A percentile compares a stretch with the other conserved stretches of the same genome.
Conservation (phyloP, 192 early-diverging fungal species). For the Helicostylum pulchrum region DNA sequence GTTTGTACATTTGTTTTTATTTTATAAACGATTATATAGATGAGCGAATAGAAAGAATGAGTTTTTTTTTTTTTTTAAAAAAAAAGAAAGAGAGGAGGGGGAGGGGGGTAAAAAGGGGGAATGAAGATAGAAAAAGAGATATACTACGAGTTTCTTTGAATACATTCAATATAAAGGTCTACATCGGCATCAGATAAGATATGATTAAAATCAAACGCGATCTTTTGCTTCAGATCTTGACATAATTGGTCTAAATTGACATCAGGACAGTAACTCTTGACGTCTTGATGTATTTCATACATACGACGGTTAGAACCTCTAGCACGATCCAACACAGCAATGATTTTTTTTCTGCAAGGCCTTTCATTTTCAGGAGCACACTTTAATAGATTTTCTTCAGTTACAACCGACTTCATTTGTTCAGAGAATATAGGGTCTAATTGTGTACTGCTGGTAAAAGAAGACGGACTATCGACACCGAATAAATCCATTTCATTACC, state of each 20-base stretch:
- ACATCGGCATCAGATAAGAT: slow-evolving; percentile 12
- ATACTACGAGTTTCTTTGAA: slow-evolving; percentile 3
- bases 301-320: slow-evolving; percentile 1
- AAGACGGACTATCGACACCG: neutral
- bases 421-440: slow-evolving; percentile 7
- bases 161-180: slow-evolving; percentile 10
- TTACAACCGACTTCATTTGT: slow-evolving; percentile 4
- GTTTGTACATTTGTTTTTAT: too few species aligned
- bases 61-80: too few species aligned
- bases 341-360: neutral
- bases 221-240: slow-evolving; percentile 6
- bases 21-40: too few species aligned
- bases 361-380: slow-evolving; percentile 6
- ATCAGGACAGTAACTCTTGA: slow-evolving; percentile 2
- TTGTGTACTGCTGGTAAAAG: neutral
- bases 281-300: slow-evolving; percentile 6
- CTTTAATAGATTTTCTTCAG: neutral
- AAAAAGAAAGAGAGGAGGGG: too few species aligned
- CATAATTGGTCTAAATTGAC: slow-evolving; percentile 5
- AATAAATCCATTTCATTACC: slow-evolving; percentile 6
- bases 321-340: slow-evolving; percentile 1
- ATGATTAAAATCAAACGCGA: slow-evolving; percentile 1
- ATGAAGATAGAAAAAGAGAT: neutral
- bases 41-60: too few species aligned
- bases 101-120: too few species aligned